Conservation (phyloP, 73 alveolate genomes). For the Paramecium pentaurelia region DNA sequence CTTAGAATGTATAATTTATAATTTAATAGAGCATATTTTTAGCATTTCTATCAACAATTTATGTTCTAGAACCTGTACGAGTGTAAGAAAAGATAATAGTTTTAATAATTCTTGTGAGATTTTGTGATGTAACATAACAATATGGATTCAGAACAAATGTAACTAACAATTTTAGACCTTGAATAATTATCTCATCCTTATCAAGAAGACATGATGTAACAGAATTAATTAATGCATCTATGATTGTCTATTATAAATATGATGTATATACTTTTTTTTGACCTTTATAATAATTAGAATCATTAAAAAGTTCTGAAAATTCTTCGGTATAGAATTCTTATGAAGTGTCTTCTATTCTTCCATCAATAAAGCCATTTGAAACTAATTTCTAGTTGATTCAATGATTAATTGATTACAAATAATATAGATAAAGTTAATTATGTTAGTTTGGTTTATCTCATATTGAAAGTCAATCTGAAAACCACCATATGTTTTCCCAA, state of each 20-base stretch:
- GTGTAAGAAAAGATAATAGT: slow-evolving; percentile 2
- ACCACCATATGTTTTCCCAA: slow-evolving; percentile 18
- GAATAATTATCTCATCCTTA: not conserved
- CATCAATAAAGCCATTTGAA: slow-evolving; percentile 23
- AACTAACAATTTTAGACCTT: slow-evolving; percentile 7
- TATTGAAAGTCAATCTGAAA: slow-evolving; percentile 5
- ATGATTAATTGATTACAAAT: not conserved
- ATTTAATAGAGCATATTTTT: not conserved
- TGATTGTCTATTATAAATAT: not conserved
- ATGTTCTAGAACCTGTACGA: slow-evolving; percentile 6
- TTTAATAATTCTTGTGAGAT: not conserved
- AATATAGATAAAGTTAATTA: not conserved
- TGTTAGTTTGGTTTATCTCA: not conserved
- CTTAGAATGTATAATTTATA: not conserved
- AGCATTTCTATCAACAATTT: not conserved
- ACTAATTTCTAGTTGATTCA: not conserved
- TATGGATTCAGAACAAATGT: slow-evolving; percentile 19
- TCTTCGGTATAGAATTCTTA: slow-evolving; percentile 9
- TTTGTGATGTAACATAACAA: not conserved
- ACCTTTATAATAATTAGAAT: not conserved
- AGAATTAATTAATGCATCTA: not conserved
- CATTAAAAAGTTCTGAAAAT: slow-evolving; percentile 34
- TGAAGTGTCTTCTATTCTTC: not conserved
- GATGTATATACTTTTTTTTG: not conserved
- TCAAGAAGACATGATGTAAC: not conserved